Evolutionary conservation across 1,284 basidiomycete species (phyloP).

Genomic region (Trichosporon sp.): DNA sequence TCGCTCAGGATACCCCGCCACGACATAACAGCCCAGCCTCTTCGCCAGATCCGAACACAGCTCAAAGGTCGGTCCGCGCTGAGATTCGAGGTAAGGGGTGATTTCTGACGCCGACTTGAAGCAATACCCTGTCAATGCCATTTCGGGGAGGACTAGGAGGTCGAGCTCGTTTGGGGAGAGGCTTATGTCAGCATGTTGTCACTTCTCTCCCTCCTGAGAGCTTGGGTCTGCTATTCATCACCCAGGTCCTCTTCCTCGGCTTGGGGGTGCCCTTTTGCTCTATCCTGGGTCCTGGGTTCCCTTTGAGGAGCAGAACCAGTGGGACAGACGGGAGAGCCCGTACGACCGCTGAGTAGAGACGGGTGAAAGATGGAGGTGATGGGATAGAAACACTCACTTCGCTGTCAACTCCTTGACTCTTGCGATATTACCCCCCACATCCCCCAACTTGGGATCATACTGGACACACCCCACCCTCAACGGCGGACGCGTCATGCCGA

Average conservation of each 20-base stretch:
- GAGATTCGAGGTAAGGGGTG: conserved; percentile 68
- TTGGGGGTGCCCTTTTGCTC: too few species aligned
- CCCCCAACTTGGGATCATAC: conserved; percentile 60
- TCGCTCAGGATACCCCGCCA: conserved; percentile 67
- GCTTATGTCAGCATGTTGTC: conserved; percentile 51
- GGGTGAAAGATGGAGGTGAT: too few species aligned
- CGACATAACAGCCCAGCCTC: conserved; percentile 63
- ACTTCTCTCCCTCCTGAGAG: too few species aligned
- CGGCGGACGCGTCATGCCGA: conserved; percentile 15
- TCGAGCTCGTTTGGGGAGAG: conserved; percentile 65
- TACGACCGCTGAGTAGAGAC: too few species aligned
- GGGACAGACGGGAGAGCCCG: too few species aligned
- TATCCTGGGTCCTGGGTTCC: too few species aligned
- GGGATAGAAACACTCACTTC: conserved; percentile 59
- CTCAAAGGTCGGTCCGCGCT: conserved; percentile 61
- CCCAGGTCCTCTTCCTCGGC: too few species aligned
- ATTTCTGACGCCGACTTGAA: conserved; percentile 66
- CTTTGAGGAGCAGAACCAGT: too few species aligned
- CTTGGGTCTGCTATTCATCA: too few species aligned
- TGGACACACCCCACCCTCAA: conserved; percentile 58
- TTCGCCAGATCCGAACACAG: conserved; percentile 64
- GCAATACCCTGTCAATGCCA: conserved; percentile 62
- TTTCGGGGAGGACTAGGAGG: conserved; percentile 79
- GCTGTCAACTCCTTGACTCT: conserved; percentile 60
- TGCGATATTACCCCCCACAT: conserved; percentile 63